Conservation (phyloP, 1,139 yeast species). For the Candida sp. region DNA sequence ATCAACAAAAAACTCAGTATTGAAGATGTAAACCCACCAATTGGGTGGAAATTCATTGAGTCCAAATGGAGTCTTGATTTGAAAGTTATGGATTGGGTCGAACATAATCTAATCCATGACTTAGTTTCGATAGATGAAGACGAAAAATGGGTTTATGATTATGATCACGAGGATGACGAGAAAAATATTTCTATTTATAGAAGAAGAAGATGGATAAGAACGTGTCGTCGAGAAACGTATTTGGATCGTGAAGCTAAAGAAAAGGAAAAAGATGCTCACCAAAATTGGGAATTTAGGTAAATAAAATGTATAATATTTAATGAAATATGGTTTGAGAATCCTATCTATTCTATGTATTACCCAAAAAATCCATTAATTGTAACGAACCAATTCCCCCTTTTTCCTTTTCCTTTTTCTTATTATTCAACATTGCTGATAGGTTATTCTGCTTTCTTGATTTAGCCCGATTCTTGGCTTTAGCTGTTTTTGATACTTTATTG, state of each 20-base stretch:
- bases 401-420: constrained; percentile 32
- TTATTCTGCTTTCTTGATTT: constrained; percentile 31
- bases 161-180: constrained; percentile 10
- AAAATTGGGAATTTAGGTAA: constrained; percentile 1
- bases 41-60: constrained; percentile 50
- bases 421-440: constrained; percentile 34
- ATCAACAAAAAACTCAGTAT: constrained; percentile 13
- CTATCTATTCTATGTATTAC: too few species aligned
- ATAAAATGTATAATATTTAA: too few species aligned
- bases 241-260: constrained; percentile 6
- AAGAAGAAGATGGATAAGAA: constrained; percentile 54
- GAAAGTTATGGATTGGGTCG: constrained; percentile 58
- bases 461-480: constrained; percentile 20
- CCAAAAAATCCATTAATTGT: constrained; percentile 49
- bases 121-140: constrained; percentile 59
- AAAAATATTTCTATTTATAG: constrained; percentile 25
- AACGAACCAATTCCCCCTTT: constrained; percentile 25
- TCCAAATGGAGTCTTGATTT: constrained; percentile 60
- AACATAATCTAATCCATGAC: constrained; percentile 43
- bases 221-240: constrained; percentile 15
- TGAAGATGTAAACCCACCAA: constrained; percentile 49
- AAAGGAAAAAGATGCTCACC: constrained; percentile 3
- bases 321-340: too few species aligned
- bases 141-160: constrained; percentile 79
- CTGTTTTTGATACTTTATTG: constrained; percentile 4